These are phyloP conservation scores for Wallacemonas sp. DNA, from an alignment of 208 protist species.

Conservation along the genomic window DNA sequence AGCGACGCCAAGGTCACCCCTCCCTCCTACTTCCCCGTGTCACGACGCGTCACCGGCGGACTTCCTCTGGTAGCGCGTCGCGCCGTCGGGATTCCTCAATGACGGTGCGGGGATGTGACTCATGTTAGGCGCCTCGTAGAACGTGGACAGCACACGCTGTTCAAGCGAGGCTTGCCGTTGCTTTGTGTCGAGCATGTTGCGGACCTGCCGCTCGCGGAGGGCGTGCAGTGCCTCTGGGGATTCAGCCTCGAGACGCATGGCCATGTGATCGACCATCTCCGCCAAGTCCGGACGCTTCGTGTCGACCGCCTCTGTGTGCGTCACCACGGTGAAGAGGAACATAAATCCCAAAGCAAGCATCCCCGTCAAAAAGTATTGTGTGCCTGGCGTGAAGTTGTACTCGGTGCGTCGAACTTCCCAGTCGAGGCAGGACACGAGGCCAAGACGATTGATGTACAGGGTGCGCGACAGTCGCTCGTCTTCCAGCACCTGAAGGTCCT, in stretches of 20 bases:
- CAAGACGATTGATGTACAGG: slow-evolving; percentile 87
- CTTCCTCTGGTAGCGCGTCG: slow-evolving; percentile 15
- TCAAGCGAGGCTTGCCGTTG: slow-evolving; percentile 60
- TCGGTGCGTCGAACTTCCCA: slow-evolving; percentile 87
- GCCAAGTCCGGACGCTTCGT: slow-evolving; percentile 63
- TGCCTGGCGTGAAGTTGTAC: slow-evolving; percentile 80
- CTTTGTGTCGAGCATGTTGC: slow-evolving; percentile 45
- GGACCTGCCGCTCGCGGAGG: slow-evolving; percentile 60
- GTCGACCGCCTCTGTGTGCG: slow-evolving; percentile 53
- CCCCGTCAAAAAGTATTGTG: slow-evolving; percentile 41
- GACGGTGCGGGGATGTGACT: slow-evolving; percentile 32
- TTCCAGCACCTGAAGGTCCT: slow-evolving; percentile 80
- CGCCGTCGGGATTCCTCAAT: slow-evolving; percentile 44
- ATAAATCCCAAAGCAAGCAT: slow-evolving; percentile 47
- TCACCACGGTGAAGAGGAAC: slow-evolving; percentile 25
- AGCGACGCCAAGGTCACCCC: too few relatives aligned
- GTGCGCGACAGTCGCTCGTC: slow-evolving; percentile 85
- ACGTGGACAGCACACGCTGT: slow-evolving; percentile 73
- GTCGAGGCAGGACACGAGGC: slow-evolving; percentile 87
- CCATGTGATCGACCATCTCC: slow-evolving; percentile 80
- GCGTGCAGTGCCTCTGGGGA: slow-evolving; percentile 53
- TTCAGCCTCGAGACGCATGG: slow-evolving; percentile 80
- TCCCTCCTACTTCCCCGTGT: not conserved
- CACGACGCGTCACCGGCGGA: not conserved
- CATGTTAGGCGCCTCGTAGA: slow-evolving; percentile 66